phyloP scores from a whole-genome alignment of 2,329 filamentous ascomycete species.

The Venturia asperata region DNA sequence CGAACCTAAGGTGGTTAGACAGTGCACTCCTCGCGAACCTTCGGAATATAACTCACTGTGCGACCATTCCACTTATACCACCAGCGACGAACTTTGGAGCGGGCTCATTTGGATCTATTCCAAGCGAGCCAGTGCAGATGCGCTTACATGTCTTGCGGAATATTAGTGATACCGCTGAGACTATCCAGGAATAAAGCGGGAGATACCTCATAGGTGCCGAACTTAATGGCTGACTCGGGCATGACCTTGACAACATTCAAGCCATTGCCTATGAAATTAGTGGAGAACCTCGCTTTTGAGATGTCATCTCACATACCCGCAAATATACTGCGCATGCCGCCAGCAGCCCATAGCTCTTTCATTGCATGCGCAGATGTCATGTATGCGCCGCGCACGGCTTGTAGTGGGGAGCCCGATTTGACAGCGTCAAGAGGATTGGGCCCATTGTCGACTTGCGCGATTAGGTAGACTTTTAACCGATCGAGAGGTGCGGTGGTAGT shows the following conservation, averaged over 20 bases:
- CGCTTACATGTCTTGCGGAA: constrained; percentile 14
- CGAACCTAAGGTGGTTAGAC: constrained; percentile 48
- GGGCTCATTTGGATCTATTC: constrained; percentile 54
- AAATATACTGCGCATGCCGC: constrained; percentile 83
- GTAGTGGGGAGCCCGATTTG: constrained; percentile 60
- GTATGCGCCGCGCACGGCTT: constrained; percentile 58
- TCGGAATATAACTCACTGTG: constrained; percentile 55
- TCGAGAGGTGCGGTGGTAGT: constrained; percentile 94
- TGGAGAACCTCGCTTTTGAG: constrained; percentile 12
- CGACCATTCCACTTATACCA: constrained; percentile 86
- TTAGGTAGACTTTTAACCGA: constrained; percentile 92
- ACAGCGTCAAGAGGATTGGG: constrained; percentile 56
- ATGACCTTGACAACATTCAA: constrained; percentile 97
- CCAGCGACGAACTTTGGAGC: constrained; percentile 85
- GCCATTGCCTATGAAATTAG: constrained; percentile 65
- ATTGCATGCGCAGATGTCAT: constrained; percentile 66
- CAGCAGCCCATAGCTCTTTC: constrained; percentile 73
- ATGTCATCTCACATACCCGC: constrained; percentile 57
- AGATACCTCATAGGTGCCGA: constrained; percentile 81
- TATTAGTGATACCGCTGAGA: constrained; percentile 11
- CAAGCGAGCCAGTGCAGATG: constrained; percentile 12
- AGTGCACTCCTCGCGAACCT: constrained; percentile 22
- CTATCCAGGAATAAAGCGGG: neutral
- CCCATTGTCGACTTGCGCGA: constrained; percentile 71
- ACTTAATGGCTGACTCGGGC: constrained; percentile 97